Conservation (phyloP, 768 basidiomycete genomes). For the Panellus pusillus region DNA sequence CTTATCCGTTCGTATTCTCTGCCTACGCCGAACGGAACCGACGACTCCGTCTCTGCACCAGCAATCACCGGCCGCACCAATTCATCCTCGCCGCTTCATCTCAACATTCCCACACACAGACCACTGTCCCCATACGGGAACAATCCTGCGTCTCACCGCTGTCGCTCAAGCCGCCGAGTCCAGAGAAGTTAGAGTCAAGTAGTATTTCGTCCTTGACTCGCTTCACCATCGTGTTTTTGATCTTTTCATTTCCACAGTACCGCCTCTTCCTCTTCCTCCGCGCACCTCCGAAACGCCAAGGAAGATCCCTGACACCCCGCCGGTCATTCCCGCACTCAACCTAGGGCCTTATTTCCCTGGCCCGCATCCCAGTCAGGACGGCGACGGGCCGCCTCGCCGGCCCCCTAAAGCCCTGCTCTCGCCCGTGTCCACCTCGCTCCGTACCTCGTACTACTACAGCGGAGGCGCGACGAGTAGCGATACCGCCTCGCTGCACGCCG, state of each 20-base stretch:
- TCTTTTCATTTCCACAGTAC: background rate
- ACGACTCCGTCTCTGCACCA: background rate
- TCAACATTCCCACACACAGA: slow-evolving; percentile 3
- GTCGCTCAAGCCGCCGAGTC: slow-evolving; percentile 8
- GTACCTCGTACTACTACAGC: background rate
- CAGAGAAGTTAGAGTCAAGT: slow-evolving; percentile 3
- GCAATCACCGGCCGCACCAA: slow-evolving; percentile 7
- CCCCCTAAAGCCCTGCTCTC: slow-evolving; percentile 7
- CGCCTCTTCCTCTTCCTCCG: background rate
- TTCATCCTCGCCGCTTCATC: slow-evolving; percentile 15
- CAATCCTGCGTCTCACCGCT: slow-evolving; percentile 11
- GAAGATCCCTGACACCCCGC: slow-evolving; percentile 4
- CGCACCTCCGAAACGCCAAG: background rate
- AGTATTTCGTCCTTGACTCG: slow-evolving; percentile 11
- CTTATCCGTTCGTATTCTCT: slow-evolving; percentile 21
- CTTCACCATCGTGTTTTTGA: background rate
- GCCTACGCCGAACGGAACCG: slow-evolving; percentile 3
- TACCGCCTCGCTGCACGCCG: slow-evolving; percentile 19
- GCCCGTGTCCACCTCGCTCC: background rate
- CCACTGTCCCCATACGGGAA: slow-evolving; percentile 21
- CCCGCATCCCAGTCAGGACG: slow-evolving; percentile 18
- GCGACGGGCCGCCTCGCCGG: slow-evolving; percentile 14
- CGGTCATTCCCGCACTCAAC: slow-evolving; percentile 12
- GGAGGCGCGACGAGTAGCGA: slow-evolving; percentile 1
- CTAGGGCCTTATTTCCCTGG: slow-evolving; percentile 15